Evolutionary conservation across 1,139 yeast species (phyloP).

Genomic region (Casaregolazyma lundiana): DNA sequence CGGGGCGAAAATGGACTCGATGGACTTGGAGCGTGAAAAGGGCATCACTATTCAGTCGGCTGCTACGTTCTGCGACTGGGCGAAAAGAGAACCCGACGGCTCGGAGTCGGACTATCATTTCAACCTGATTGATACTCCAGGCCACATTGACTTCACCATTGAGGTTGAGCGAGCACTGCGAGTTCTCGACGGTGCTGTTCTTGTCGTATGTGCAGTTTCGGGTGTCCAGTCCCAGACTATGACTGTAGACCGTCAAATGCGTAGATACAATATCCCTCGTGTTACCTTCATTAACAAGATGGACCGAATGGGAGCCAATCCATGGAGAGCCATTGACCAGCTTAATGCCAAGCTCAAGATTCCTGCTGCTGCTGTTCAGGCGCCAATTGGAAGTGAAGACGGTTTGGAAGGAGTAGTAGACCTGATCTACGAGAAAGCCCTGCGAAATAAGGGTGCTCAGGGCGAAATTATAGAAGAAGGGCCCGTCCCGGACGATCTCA

Average conservation of each 20-base stretch:
- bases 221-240: conserved; percentile 99
- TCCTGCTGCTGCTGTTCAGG: conserved; percentile 97
- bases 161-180: conserved; percentile 97
- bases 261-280: conserved; percentile 95
- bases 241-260: conserved; percentile 98
- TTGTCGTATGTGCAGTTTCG: conserved; percentile 96
- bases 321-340: conserved; percentile 92
- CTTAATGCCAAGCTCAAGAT: conserved; percentile 79
- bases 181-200: conserved; percentile 95
- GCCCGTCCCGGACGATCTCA: conserved; percentile 70
- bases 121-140: conserved; percentile 95
- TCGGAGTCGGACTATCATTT: conserved; percentile 64
- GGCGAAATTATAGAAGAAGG: conserved; percentile 69
- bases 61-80: conserved; percentile 97
- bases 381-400: conserved; percentile 92
- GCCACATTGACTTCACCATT: conserved; percentile 96
- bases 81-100: conserved; percentile 41
- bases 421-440: conserved; percentile 78
- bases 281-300: conserved; percentile 93
- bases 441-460: conserved; percentile 87
- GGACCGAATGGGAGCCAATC: conserved; percentile 99
- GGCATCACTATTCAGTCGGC: conserved; percentile 99
- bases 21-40: conserved; percentile 96
- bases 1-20: conserved; percentile 98
- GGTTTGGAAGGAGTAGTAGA: conserved; percentile 85